Evolutionary conservation across 2,329 filamentous ascomycete genomes (phyloP).

Genomic region (Aureobasidium sp.): DNA sequence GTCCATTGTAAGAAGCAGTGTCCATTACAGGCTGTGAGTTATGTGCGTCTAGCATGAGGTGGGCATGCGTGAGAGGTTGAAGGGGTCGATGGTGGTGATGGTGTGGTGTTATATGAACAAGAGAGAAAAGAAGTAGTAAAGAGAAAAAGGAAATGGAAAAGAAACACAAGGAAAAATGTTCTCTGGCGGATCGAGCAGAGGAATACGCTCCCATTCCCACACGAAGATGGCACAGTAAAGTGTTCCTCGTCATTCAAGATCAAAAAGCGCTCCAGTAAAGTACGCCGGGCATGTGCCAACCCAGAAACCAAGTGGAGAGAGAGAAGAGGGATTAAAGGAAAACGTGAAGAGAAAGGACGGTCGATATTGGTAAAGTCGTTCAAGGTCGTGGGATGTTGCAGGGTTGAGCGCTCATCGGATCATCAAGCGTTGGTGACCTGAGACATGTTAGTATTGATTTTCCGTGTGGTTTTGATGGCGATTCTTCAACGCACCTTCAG

Average conservation of each 20-base stretch:
- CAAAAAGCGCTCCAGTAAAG: slow-evolving; percentile 27
- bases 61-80: slow-evolving; percentile 22
- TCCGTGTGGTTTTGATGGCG: slow-evolving; percentile 14
- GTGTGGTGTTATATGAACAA: slow-evolving; percentile 10
- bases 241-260: slow-evolving; percentile 18
- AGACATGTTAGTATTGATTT: background rate
- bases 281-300: slow-evolving; percentile 16
- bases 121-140: background rate
- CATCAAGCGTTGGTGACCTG: slow-evolving; percentile 18
- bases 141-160: slow-evolving; percentile 15
- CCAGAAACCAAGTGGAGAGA: background rate
- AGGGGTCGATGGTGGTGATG: background rate
- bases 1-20: background rate
- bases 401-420: slow-evolving; percentile 33
- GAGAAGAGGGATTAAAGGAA: background rate
- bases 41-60: slow-evolving; percentile 20
- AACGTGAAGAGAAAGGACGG: slow-evolving; percentile 23
- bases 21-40: slow-evolving; percentile 7
- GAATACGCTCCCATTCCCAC: slow-evolving; percentile 33
- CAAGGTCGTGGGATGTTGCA: slow-evolving; percentile 41
- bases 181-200: slow-evolving; percentile 25
- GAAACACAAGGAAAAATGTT: slow-evolving; percentile 29
- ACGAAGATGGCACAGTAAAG: slow-evolving; percentile 7
- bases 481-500: slow-evolving; percentile 59
- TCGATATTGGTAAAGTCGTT: slow-evolving; percentile 43